A percentile compares a stretch with the other conserved stretches of the same genome.
Conservation (phyloP, 2,329 filamentous ascomycete genomes). For the Arachnomyces sp. region DNA sequence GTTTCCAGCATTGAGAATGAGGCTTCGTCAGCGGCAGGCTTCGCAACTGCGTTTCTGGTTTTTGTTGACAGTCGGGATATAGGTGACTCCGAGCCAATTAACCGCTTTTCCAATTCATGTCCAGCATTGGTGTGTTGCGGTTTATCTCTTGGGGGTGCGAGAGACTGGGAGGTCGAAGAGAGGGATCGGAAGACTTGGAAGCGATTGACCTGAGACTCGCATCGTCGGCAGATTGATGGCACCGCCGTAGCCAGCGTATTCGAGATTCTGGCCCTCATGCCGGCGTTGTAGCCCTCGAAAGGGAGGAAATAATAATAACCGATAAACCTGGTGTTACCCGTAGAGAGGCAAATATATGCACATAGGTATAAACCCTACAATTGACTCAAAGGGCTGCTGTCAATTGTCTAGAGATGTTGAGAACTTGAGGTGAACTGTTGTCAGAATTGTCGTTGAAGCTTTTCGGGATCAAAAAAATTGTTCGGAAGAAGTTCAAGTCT, state of each 20-base stretch:
- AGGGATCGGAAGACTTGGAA: neutral
- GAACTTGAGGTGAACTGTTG: no score
- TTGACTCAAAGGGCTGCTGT: no score
- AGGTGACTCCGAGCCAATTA: neutral
- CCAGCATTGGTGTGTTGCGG: no score
- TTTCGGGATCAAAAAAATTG: no score
- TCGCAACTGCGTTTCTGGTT: neutral
- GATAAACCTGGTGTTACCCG: no score
- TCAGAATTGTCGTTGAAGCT: no score
- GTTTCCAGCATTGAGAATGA: constrained; percentile 20
- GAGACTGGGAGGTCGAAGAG: neutral
- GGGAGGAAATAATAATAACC: neutral
- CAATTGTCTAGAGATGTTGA: no score
- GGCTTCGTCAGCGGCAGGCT: constrained; percentile 11
- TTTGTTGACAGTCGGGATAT: neutral
- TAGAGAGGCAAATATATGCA: no score
- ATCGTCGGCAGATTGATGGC: neutral
- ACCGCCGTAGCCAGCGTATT: constrained; percentile 1
- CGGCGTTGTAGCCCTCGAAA: neutral
- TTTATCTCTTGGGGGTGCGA: no score
- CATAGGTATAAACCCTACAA: no score
- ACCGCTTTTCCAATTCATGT: no score
- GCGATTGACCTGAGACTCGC: neutral
- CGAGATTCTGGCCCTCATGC: constrained; percentile 1
- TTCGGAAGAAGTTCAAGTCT: no score